Conservation (phyloP, 345 rosid genomes). For the Draba incana region DNA sequence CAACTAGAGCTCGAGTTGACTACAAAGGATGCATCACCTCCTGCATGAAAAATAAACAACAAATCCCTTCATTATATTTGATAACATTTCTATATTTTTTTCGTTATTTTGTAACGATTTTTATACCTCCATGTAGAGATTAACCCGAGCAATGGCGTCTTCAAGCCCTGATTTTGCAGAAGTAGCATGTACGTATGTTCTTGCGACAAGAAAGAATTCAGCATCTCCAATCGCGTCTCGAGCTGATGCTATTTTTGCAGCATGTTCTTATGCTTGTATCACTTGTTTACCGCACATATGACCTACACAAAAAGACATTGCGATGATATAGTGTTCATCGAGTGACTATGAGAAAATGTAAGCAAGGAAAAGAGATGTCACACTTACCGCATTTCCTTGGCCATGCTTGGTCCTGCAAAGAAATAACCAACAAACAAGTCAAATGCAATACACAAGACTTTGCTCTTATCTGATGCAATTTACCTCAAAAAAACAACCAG, state of each 20-base stretch:
- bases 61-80: neutral
- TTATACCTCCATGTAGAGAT: conserved; percentile 39
- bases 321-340: neutral
- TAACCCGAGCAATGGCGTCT: conserved; percentile 43
- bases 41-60: conserved; percentile 41
- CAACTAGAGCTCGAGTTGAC: conserved; percentile 49
- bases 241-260: conserved; percentile 54
- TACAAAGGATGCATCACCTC: conserved; percentile 59
- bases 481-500: conserved; percentile 65
- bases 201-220: conserved; percentile 55
- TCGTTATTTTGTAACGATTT: neutral
- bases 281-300: conserved; percentile 58
- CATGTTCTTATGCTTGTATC: conserved; percentile 55
- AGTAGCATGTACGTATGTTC: conserved; percentile 52
- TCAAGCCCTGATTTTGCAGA: conserved; percentile 50
- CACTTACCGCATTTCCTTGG: conserved; percentile 57
- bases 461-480: neutral
- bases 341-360: neutral
- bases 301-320: conserved; percentile 22
- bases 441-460: neutral
- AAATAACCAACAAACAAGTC: neutral
- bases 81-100: neutral
- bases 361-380: neutral
- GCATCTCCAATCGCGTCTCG: conserved; percentile 57
- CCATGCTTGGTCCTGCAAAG: conserved; percentile 55